phyloP scores from a whole-genome alignment of 2,329 filamentous ascomycete species.

The Ascochyta viciae-villosae region DNA sequence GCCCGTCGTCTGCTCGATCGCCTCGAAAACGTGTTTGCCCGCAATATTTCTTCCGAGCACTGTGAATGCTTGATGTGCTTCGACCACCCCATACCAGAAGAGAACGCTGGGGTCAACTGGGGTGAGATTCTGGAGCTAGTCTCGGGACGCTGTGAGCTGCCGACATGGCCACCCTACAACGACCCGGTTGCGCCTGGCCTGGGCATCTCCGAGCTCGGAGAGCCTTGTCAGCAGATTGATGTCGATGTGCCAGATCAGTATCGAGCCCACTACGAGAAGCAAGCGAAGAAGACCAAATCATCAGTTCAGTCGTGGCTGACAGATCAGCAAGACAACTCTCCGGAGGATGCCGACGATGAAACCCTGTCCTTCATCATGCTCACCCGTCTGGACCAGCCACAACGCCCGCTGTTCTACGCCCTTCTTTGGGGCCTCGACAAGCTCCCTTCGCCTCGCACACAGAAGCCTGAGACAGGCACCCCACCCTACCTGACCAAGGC shows the following conservation, averaged over 20 bases:
- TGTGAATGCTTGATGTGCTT: conserved; percentile 88
- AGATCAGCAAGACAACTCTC: conserved; percentile 78
- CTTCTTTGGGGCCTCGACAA: conserved; percentile 69
- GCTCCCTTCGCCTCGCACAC: conserved; percentile 64
- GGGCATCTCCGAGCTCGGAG: conserved; percentile 59
- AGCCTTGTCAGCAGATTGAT: conserved; percentile 80
- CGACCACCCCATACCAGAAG: conserved; percentile 49
- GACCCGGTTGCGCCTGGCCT: conserved; percentile 59
- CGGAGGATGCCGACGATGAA: conserved; percentile 91
- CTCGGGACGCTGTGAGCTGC: conserved; percentile 84
- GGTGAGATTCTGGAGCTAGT: conserved; percentile 94
- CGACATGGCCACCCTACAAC: conserved; percentile 86
- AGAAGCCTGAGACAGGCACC: conserved; percentile 69
- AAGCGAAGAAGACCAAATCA: conserved; percentile 91
- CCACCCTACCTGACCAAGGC: conserved; percentile 78
- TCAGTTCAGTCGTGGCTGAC: conserved; percentile 90
- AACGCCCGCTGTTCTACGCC: conserved; percentile 82
- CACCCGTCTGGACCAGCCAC: conserved; percentile 78
- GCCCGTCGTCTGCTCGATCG: conserved; percentile 87
- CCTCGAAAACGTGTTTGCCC: conserved; percentile 90
- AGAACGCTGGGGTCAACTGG: conserved; percentile 80
- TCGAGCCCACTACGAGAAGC: conserved; percentile 87
- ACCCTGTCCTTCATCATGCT: conserved; percentile 92
- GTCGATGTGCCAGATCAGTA: conserved; percentile 95
- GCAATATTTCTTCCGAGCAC: conserved; percentile 86